Evolutionary conservation across 2,329 filamentous ascomycete genomes (phyloP), one percentile per base, ranked within the genome.

Genomic region (Cytospora piceicola): DNA sequence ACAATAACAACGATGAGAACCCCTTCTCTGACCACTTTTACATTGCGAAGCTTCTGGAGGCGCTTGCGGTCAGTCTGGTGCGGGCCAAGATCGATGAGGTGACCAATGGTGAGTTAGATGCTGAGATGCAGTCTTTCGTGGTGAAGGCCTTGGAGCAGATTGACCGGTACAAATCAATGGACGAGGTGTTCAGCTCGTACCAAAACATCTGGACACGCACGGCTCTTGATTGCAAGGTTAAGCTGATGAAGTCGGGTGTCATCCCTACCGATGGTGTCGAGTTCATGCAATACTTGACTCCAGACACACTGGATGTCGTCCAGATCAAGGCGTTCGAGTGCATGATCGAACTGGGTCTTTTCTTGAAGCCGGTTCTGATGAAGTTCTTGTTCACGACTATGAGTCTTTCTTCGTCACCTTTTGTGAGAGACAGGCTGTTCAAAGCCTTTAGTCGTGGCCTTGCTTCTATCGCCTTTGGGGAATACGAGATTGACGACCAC

Each of bases 1-100:
- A 93, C 79, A 99, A 99, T 74, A 94, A 99, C 77, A 99, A 99
- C 74, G 89, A 91, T 2, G 90, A 91, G 67, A 99, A 99, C 72
- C 79, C 89, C 58, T 96, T 88, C 73, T 97, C 94, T 6, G 96
- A 99, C 73, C 90, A 94, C 68, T 89, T 92, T 72, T 99, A 97
- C 74, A 87, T 99, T 62, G 88, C 93, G 9, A 90, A 85, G 27
- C 82, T 99, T 29, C 90, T 99, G 11, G 80, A 83, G 52, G 82
- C 84, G 0, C 76, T 90, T 30, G 83, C 87, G 1, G 82, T 81
- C 0, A 87, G 85, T n/a, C 78, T 88, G 30, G 81, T 89, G 58
- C 82, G 71, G 78, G 81, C 39, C 79, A 84, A 69, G 75, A 80
- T 77, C 74, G 73, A 82, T 53, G 80, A 80, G 63, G 78, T 82